phyloP scores from a whole-genome alignment of 768 basidiomycete genomes.

The Amyloporia xantha region DNA sequence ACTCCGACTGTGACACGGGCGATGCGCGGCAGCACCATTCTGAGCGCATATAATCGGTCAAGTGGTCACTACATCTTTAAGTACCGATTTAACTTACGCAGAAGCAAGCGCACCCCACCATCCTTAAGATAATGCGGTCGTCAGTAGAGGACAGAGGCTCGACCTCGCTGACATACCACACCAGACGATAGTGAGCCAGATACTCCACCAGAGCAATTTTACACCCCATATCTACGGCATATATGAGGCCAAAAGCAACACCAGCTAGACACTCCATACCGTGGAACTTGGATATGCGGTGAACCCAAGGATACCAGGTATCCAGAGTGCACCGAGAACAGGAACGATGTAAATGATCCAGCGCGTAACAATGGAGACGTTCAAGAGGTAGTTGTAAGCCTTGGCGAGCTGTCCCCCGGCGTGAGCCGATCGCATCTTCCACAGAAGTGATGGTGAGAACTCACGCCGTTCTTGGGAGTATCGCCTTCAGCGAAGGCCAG shows the following conservation, averaged over 20 bases:
- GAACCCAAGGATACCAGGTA: conserved; percentile 67
- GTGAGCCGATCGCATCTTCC: not conserved
- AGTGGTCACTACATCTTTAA: too few relatives aligned
- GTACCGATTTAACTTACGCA: conserved; percentile 55
- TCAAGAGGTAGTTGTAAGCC: conserved; percentile 68
- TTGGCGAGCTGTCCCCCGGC: conserved; percentile 42
- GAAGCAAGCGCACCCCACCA: conserved; percentile 75
- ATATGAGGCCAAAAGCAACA: too few relatives aligned
- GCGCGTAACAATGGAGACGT: conserved; percentile 69
- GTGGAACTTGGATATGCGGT: conserved; percentile 42
- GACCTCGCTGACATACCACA: conserved; percentile 49
- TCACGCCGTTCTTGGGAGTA: conserved; percentile 47
- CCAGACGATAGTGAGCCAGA: conserved; percentile 81
- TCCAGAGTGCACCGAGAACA: conserved; percentile 59
- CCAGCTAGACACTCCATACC: conserved; percentile 29
- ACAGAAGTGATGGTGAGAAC: not conserved
- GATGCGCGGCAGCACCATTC: conserved; percentile 40
- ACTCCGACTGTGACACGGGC: conserved; percentile 63
- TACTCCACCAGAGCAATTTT: conserved; percentile 69
- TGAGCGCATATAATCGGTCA: too few relatives aligned
- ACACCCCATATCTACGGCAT: conserved; percentile 51
- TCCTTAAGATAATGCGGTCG: conserved; percentile 25
- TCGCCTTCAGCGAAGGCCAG: conserved; percentile 58
- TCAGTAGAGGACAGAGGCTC: not conserved
- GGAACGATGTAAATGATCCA: conserved; percentile 80